Conservation (phyloP, 1,139 yeast species). For the Nakaseomyces bracarensis region DNA sequence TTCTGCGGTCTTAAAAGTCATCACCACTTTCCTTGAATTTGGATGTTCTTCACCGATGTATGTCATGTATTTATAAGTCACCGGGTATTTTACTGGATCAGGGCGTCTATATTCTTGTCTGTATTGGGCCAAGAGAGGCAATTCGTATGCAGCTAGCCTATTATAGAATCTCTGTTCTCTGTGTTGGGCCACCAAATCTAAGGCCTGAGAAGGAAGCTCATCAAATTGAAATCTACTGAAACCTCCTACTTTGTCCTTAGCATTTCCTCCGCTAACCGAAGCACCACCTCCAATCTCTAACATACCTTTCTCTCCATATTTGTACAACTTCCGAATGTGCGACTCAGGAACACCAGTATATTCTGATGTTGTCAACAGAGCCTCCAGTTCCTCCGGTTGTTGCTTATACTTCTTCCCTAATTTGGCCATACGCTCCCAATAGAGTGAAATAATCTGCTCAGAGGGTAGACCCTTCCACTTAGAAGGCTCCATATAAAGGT, state of each 20-base stretch:
- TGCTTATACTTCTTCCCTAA: constrained; percentile 53
- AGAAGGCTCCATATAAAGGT: constrained; percentile 41
- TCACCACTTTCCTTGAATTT: constrained; percentile 60
- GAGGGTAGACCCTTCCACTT: constrained; percentile 64
- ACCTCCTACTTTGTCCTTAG: constrained; percentile 28
- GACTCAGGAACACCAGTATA: constrained; percentile 31
- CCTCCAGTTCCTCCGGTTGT: constrained; percentile 40
- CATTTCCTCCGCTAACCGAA: constrained; percentile 19
- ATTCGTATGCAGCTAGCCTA: constrained; percentile 82
- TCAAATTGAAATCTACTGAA: constrained; percentile 41
- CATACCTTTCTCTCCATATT: constrained; percentile 35
- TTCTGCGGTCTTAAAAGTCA: constrained; percentile 46
- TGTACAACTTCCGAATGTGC: constrained; percentile 33
- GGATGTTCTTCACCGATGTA: constrained; percentile 71
- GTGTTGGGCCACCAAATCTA: constrained; percentile 52
- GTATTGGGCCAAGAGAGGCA: constrained; percentile 73
- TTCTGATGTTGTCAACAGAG: constrained; percentile 37
- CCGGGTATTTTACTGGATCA: constrained; percentile 41
- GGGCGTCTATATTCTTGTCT: constrained; percentile 55
- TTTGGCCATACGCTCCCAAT: constrained; percentile 47
- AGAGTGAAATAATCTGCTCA: constrained; percentile 52
- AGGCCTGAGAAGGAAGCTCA: constrained; percentile 55
- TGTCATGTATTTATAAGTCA: constrained; percentile 61
- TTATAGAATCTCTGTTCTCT: constrained; percentile 57
- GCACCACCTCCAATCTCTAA: constrained; percentile 21